Evolutionary conservation across 169 alveolate genomes (phyloP).

Genomic region (Cryptosporidium sp.): DNA sequence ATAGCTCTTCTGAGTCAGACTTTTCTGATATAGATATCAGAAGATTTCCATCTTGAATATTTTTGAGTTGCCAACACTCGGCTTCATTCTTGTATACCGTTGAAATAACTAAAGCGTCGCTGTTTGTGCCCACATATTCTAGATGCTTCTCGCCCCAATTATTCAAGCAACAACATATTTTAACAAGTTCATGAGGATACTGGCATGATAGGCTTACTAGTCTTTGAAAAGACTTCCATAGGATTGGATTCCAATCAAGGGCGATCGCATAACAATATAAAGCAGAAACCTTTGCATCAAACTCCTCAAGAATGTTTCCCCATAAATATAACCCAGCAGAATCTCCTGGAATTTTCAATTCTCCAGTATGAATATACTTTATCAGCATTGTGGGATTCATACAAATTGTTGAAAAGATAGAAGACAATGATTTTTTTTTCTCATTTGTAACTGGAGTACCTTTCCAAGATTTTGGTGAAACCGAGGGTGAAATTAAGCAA

Average conservation of each 20-base stretch:
- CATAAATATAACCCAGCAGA: constrained; percentile 66
- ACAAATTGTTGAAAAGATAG: constrained; percentile 49
- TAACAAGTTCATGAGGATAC: constrained; percentile 56
- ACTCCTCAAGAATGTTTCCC: constrained; percentile 63
- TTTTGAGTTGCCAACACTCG: constrained; percentile 39
- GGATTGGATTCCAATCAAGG: constrained; percentile 68
- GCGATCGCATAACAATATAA: constrained; percentile 63
- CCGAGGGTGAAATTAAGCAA: constrained; percentile 53
- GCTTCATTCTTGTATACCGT: constrained; percentile 45
- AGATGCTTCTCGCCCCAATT: constrained; percentile 56
- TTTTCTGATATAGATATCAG: constrained; percentile 43
- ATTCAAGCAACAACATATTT: constrained; percentile 67
- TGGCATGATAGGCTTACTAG: constrained; percentile 52
- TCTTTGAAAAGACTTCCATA: constrained; percentile 54
- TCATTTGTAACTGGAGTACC: constrained; percentile 64
- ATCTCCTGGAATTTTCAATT: constrained; percentile 43
- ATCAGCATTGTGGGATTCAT: constrained; percentile 59
- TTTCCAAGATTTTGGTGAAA: constrained; percentile 73
- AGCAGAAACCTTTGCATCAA: constrained; percentile 61
- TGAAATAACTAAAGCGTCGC: constrained; percentile 30
- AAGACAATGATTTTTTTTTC: constrained; percentile 52
- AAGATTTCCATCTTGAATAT: constrained; percentile 65
- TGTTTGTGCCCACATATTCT: constrained; percentile 27
- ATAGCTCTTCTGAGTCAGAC: constrained; percentile 57
- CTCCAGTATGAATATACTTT: constrained; percentile 61